These are phyloP conservation scores for Metarhizium sp. DNA, from an alignment of 2,329 filamentous ascomycete genomes.

Conservation along the genomic window DNA sequence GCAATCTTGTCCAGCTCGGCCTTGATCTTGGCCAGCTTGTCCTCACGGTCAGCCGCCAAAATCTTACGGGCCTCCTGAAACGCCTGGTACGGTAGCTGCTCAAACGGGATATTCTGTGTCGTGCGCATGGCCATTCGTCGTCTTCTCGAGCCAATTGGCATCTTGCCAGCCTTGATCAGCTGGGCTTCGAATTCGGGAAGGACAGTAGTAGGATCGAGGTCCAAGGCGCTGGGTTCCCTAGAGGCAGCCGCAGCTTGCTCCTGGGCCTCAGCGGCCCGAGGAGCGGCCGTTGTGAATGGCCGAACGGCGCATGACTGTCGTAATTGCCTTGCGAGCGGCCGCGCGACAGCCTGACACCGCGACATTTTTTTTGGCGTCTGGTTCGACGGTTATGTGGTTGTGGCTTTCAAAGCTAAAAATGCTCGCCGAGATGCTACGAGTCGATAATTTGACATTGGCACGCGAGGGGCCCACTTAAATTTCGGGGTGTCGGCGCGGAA, in stretches of 20 bases:
- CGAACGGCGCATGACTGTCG: slow-evolving; percentile 29
- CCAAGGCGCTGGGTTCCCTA: slow-evolving; percentile 25
- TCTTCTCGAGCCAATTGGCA: slow-evolving; percentile 75
- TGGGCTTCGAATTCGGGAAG: slow-evolving; percentile 48
- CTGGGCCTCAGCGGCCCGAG: slow-evolving; percentile 20
- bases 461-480: slow-evolving; percentile 18
- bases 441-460: background rate
- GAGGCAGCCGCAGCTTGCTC: slow-evolving; percentile 7
- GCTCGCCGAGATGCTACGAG: background rate
- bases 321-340: slow-evolving; percentile 47
- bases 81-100: slow-evolving; percentile 91
- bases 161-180: slow-evolving; percentile 58
- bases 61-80: slow-evolving; percentile 93
- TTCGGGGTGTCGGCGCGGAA: slow-evolving; percentile 16
- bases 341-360: slow-evolving; percentile 47
- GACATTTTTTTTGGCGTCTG: slow-evolving; percentile 36
- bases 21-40: slow-evolving; percentile 69
- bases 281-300: slow-evolving; percentile 25
- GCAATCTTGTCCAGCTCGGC: slow-evolving; percentile 60
- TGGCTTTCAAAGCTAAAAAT: background rate
- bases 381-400: slow-evolving; percentile 1
- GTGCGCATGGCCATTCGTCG: slow-evolving; percentile 64
- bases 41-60: slow-evolving; percentile 65
- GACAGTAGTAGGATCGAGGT: slow-evolving; percentile 60
- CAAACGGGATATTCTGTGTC: slow-evolving; percentile 67